Conservation (phyloP, 768 basidiomycete genomes). For the Termitomyces sp. region DNA sequence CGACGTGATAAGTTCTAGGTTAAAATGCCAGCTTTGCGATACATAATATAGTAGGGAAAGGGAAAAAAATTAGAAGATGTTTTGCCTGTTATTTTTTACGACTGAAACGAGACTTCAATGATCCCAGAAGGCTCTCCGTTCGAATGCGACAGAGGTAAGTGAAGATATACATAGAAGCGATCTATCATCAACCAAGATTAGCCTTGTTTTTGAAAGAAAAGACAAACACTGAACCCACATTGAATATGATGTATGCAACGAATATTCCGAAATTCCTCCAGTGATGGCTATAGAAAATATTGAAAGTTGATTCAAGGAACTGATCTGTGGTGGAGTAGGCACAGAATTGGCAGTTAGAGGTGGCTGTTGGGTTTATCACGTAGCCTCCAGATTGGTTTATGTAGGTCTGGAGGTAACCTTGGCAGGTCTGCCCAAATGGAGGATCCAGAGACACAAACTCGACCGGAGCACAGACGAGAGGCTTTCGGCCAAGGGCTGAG, state of each 20-base stretch:
- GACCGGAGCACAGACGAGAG: conserved; percentile 47
- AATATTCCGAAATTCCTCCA: conserved; percentile 52
- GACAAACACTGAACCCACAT: conserved; percentile 23
- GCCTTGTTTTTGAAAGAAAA: neutral
- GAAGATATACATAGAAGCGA: conserved; percentile 37
- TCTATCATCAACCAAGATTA: conserved; percentile 23
- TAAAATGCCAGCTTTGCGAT: neutral
- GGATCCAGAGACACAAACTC: conserved; percentile 62
- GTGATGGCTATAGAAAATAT: conserved; percentile 48
- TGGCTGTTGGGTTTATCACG: conserved; percentile 46
- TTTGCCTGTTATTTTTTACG: conserved; percentile 1
- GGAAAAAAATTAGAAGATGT: neutral
- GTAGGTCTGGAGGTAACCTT: conserved; percentile 42
- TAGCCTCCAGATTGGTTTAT: conserved; percentile 52
- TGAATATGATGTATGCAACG: conserved; percentile 40
- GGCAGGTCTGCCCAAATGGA: conserved; percentile 53
- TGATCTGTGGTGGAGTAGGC: conserved; percentile 44
- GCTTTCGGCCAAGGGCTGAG: conserved; percentile 44
- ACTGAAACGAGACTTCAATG: neutral
- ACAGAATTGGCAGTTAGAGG: conserved; percentile 50
- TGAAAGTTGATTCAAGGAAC: conserved; percentile 50
- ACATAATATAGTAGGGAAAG: neutral
- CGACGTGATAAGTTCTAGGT: neutral
- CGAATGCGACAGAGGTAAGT: conserved; percentile 34
- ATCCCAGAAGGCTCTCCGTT: conserved; percentile 4